Percentiles rank a stretch among this genome's conserved stretches.
phyloP scores from a whole-genome alignment of 441 rosid genomes.

The Croton setiger region DNA sequence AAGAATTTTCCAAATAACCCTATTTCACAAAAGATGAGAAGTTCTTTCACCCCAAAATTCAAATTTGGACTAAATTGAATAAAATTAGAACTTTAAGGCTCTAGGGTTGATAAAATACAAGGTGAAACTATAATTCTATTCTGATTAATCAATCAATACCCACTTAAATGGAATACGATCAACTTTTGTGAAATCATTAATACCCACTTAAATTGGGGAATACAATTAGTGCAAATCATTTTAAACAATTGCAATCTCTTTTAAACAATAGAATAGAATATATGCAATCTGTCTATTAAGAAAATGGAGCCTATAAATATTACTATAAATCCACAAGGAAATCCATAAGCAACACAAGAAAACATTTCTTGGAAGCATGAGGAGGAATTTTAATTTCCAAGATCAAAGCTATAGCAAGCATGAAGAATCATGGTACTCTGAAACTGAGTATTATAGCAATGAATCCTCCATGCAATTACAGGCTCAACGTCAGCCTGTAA shows the following conservation, averaged over 20 bases:
- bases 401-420: background rate
- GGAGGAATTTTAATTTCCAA: background rate
- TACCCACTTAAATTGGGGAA: background rate
- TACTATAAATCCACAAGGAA: background rate
- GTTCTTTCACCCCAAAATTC: no score
- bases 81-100: no score
- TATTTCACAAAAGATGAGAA: no score
- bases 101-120: no score
- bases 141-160: no score
- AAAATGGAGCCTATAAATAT: constrained; percentile 17
- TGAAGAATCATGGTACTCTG: constrained; percentile 8
- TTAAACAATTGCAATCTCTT: background rate
- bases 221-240: background rate
- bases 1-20: no score
- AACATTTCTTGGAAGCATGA: no score
- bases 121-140: no score
- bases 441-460: background rate
- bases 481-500: background rate
- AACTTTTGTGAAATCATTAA: no score
- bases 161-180: no score
- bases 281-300: constrained; percentile 10
- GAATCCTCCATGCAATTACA: background rate
- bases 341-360: constrained; percentile 2
- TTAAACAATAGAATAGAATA: background rate
- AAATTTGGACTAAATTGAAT: no score